A percentile compares a stretch with the other conserved stretches of the same genome.
Evolutionary conservation across 2,329 filamentous ascomycete species (phyloP).

Genomic region (Diaporthe sp.): DNA sequence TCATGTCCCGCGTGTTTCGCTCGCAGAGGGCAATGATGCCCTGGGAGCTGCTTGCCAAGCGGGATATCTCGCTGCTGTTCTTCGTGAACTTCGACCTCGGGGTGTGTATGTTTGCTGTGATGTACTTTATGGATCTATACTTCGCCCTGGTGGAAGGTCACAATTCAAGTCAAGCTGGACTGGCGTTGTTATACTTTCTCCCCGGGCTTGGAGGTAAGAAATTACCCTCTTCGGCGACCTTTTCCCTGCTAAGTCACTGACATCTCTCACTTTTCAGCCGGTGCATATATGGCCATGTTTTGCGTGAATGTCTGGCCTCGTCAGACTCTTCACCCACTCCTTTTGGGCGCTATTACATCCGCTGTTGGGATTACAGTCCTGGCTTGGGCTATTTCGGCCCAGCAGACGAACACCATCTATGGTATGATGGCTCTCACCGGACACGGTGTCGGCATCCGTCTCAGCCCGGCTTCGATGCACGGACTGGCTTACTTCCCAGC

Average conservation of each 20-base stretch:
- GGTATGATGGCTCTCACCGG: slow-evolving; percentile 77
- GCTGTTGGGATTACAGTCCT: slow-evolving; percentile 70
- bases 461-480: slow-evolving; percentile 74
- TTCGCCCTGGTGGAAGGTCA: slow-evolving; percentile 73
- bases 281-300: slow-evolving; percentile 69
- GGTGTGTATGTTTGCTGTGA: slow-evolving; percentile 63
- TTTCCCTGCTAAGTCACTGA: neutral
- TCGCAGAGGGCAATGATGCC: slow-evolving; percentile 74
- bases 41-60: slow-evolving; percentile 66
- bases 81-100: slow-evolving; percentile 72
- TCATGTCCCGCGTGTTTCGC: slow-evolving; percentile 62
- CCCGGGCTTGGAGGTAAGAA: slow-evolving; percentile 71
- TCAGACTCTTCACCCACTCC: slow-evolving; percentile 71
- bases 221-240: slow-evolving; percentile 24
- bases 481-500: slow-evolving; percentile 72
- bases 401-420: slow-evolving; percentile 65
- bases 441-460: slow-evolving; percentile 72
- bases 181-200: slow-evolving; percentile 72
- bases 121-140: slow-evolving; percentile 79
- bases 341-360: slow-evolving; percentile 68
- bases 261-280: slow-evolving; percentile 49
- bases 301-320: slow-evolving; percentile 72
- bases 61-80: slow-evolving; percentile 72
- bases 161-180: slow-evolving; percentile 61
- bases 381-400: slow-evolving; percentile 65